Percentiles rank a stretch among this genome's conserved stretches.
Evolutionary conservation across 2,329 filamentous ascomycete genomes (phyloP).

Genomic region (Epichloe baconii): DNA sequence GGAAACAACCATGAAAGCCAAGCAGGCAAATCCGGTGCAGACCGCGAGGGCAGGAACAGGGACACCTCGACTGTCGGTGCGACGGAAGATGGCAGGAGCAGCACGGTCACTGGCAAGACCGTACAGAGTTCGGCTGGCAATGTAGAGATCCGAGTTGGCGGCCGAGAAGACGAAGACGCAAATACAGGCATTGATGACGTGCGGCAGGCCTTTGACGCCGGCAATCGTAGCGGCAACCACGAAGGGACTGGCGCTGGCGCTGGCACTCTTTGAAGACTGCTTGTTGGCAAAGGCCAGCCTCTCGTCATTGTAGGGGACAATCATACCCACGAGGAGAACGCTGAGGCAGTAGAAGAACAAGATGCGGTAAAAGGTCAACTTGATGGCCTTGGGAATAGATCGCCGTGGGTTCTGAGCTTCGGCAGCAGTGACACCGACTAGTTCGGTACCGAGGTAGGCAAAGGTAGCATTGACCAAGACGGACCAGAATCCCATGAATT

Average conservation of each 20-base stretch:
- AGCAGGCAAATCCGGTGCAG: conserved; percentile 47
- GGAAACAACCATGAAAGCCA: conserved; percentile 56
- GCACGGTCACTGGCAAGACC: conserved; percentile 59
- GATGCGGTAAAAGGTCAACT: conserved; percentile 71
- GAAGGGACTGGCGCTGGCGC: conserved; percentile 49
- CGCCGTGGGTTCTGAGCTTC: conserved; percentile 69
- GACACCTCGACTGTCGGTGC: conserved; percentile 58
- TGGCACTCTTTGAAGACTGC: conserved; percentile 8
- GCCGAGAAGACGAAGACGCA: conserved; percentile 65
- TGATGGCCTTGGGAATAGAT: conserved; percentile 66
- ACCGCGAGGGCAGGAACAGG: conserved; percentile 52
- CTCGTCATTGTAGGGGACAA: conserved; percentile 56
- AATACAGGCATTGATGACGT: conserved; percentile 63
- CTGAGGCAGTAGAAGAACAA: conserved; percentile 66
- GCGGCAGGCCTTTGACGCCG: conserved; percentile 47
- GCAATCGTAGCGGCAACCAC: conserved; percentile 58
- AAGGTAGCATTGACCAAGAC: conserved; percentile 67
- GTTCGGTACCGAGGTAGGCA: conserved; percentile 64
- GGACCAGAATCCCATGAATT: conserved; percentile 53
- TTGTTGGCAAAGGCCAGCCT: conserved; percentile 46
- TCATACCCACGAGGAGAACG: conserved; percentile 63
- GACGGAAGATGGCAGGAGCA: conserved; percentile 58
- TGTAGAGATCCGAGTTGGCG: conserved; percentile 67
- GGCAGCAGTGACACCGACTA: conserved; percentile 66
- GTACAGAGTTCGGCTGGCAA: conserved; percentile 59